Base-by-base conservation (phyloP, 179 eudicot species). In the Spergularia azorica region DNA sequence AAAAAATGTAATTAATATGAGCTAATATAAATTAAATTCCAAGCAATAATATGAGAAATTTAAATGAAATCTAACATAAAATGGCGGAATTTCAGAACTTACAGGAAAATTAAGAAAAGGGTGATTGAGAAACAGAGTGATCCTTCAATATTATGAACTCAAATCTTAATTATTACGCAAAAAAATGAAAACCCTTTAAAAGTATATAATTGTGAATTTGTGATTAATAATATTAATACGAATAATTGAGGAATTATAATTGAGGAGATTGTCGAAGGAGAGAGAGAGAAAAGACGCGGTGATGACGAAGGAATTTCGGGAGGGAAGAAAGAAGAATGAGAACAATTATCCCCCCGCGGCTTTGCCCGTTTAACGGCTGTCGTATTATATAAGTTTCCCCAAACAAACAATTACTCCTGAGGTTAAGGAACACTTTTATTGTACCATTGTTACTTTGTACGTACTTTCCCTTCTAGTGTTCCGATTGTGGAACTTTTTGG, bases 351-450 rank as follows among this genome's bases (percentile, higher is more conserved):
- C 17, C 51, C 46, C 70, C 75, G 80, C 63, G 75, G 52, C 16
- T 65, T 20, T 66, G 64, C 63, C n/a, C 41, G 38, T 76, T 26
- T 76, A 76, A 76, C 32, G 66, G 46, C 73, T 68, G 57, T 43
- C 71, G 41, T 46, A 5, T 55, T 32, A 26, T 51, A 14, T 43
- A 43, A 6, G 5, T 43, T 14, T 54, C 3, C 57, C 32, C 2
- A 26, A 26, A 26, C 32, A 26, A 26, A 26, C 32, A 26, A 26
- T 26, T 26, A 26, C 32, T 26, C 32, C 32, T 26, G 32, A 26
- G 32, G 32, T 26, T 26, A 26, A 26, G 32, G 32, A 26, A 26
- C 32, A 26, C 32, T 26, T 26, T 26, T 26, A 26, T 26, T 26
- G 32, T 26, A 26, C 32, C 32, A 0, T 26, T 26, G 32, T 26